Percentiles rank a stretch among this genome's conserved stretches.
These are phyloP conservation scores for Podospora australis DNA, from an alignment of 495 filamentous ascomycete species.

Conservation along the genomic window DNA sequence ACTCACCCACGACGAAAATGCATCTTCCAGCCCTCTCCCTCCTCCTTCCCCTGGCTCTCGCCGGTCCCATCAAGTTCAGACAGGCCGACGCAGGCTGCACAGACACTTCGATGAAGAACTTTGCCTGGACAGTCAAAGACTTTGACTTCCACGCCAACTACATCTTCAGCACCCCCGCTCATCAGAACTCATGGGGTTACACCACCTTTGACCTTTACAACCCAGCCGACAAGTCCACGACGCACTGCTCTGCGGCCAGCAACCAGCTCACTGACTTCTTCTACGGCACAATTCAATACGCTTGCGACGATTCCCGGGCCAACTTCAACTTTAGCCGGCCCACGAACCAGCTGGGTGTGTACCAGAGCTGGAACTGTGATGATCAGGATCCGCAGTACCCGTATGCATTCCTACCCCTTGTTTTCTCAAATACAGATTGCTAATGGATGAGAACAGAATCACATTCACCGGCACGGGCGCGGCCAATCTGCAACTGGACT, in stretches of 20 bases:
- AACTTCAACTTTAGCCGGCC: constrained; percentile 33
- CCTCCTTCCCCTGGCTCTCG: constrained; percentile 35
- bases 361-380: constrained; percentile 39
- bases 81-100: constrained; percentile 19
- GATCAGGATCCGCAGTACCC: constrained; percentile 31
- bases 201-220: constrained; percentile 40
- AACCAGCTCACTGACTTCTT: constrained; percentile 38
- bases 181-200: constrained; percentile 38
- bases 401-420: constrained; percentile 20
- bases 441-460: constrained; percentile 17
- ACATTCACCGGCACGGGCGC: constrained; percentile 32
- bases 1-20: constrained; percentile 2
- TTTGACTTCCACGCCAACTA: constrained; percentile 37
- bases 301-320: constrained; percentile 23
- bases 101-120: constrained; percentile 24
- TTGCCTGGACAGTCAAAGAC: constrained; percentile 28
- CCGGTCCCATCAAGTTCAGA: background rate
- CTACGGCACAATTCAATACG: constrained; percentile 36
- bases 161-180: constrained; percentile 38
- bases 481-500: constrained; percentile 27
- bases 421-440: background rate
- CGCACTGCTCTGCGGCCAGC: constrained; percentile 33
- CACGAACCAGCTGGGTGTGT: constrained; percentile 26
- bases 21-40: constrained; percentile 8
- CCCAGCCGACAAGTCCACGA: constrained; percentile 25